Conservation (phyloP, 495 filamentous ascomycete genomes). For the Podospora fimiseda region DNA sequence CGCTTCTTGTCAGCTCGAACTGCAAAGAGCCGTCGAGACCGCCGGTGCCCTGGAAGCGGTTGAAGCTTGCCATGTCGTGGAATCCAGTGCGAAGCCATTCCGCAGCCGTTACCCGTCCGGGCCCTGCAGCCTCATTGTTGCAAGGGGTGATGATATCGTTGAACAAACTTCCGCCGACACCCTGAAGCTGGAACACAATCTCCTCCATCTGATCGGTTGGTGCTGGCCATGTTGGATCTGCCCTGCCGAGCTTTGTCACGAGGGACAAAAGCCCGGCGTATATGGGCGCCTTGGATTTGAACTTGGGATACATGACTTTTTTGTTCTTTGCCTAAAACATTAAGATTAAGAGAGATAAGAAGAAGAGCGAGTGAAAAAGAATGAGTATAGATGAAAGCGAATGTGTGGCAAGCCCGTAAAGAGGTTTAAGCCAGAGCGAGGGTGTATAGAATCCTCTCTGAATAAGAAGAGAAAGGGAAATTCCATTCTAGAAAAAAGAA, state of each 20-base stretch:
- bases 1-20: constrained; percentile 49
- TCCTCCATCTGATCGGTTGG: constrained; percentile 56
- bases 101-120: constrained; percentile 50
- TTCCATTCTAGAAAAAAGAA: background rate
- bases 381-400: too few species aligned
- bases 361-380: background rate
- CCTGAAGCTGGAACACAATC: constrained; percentile 53
- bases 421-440: too few species aligned
- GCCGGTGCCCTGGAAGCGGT: constrained; percentile 41
- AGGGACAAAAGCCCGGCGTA: constrained; percentile 29
- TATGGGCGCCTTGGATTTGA: constrained; percentile 19
- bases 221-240: constrained; percentile 55
- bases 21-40: constrained; percentile 56
- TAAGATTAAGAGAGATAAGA: constrained; percentile 1
- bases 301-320: constrained; percentile 8
- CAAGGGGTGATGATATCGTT: constrained; percentile 53
- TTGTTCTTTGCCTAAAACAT: constrained; percentile 9
- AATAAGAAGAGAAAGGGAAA: background rate
- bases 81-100: constrained; percentile 59
- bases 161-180: constrained; percentile 48
- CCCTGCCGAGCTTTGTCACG: constrained; percentile 21
- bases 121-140: constrained; percentile 46
- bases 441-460: background rate
- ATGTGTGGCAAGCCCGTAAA: too few species aligned
- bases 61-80: constrained; percentile 56